Conservation (phyloP, 345 rosid species). For the Sonneratia caseolaris region DNA sequence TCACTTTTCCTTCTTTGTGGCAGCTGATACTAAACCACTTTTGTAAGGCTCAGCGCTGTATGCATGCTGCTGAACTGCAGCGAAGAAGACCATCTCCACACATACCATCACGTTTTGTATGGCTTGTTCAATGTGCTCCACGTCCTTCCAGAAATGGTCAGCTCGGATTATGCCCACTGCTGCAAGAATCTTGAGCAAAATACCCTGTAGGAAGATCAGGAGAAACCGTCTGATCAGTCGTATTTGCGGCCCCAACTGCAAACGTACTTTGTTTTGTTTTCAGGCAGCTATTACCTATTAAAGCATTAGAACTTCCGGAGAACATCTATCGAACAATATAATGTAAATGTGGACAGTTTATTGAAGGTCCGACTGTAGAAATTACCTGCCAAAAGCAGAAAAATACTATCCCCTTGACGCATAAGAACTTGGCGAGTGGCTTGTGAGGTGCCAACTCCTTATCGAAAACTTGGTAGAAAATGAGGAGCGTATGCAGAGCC, state of each 20-base stretch:
- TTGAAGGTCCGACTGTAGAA: not conserved
- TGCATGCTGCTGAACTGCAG: conserved; percentile 75
- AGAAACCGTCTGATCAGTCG: not conserved
- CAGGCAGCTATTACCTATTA: no score
- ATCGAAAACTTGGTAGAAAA: conserved; percentile 86
- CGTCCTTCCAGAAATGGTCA: conserved; percentile 86
- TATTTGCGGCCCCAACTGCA: no score
- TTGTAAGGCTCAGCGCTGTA: conserved; percentile 15
- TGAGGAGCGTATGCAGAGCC: conserved; percentile 48
- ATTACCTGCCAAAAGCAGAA: conserved; percentile 98
- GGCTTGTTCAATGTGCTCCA: conserved; percentile 84
- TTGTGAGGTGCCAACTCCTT: conserved; percentile 85
- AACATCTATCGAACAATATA: no score
- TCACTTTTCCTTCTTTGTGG: not conserved
- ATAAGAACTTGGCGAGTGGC: conserved; percentile 91
- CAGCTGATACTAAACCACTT: not conserved
- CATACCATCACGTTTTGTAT: conserved; percentile 69
- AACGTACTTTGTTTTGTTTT: no score
- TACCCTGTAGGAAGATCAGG: conserved; percentile 38
- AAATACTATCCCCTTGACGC: conserved; percentile 97
- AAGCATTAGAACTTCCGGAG: no score
- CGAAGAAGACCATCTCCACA: conserved; percentile 81
- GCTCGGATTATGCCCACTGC: conserved; percentile 56
- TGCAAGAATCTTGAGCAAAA: conserved; percentile 57
- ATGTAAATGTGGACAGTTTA: no score